phyloP scores from a whole-genome alignment of 169 alveolate species.

The Plasmodium billcollinsi region DNA sequence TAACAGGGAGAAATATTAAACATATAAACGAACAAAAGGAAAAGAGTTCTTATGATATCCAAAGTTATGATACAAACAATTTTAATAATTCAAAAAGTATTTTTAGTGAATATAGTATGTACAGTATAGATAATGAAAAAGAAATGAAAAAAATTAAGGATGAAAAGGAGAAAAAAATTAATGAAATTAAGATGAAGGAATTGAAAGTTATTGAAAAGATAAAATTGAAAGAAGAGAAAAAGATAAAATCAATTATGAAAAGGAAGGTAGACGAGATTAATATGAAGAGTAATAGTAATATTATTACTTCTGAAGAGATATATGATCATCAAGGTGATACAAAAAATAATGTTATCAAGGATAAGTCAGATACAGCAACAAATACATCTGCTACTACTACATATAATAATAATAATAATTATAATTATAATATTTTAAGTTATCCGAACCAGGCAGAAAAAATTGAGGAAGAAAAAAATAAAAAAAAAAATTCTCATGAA shows the following conservation, averaged over 20 bases:
- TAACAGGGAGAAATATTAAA: not conserved
- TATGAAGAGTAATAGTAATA: slow-evolving; percentile 2
- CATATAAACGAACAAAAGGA: not conserved
- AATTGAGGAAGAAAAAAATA: not conserved
- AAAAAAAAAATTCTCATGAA: not conserved
- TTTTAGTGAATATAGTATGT: slow-evolving; percentile 16
- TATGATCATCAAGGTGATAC: not conserved
- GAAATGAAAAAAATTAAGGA: slow-evolving; percentile 21
- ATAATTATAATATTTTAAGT: not conserved
- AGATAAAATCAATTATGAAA: slow-evolving; percentile 41
- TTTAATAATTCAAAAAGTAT: not conserved
- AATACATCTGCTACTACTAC: no score
- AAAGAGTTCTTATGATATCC: not conserved
- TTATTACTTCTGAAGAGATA: not conserved
- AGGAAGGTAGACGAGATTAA: slow-evolving; percentile 1
- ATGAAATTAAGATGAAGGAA: slow-evolving; percentile 72
- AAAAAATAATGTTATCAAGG: not conserved
- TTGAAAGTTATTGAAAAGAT: slow-evolving; percentile 55
- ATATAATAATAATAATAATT: not conserved
- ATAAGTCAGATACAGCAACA: not conserved
- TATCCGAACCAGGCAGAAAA: not conserved
- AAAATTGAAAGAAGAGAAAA: slow-evolving; percentile 67
- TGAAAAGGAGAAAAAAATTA: slow-evolving; percentile 35
- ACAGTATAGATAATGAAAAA: slow-evolving; percentile 20
- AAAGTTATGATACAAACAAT: slow-evolving; percentile 7